A percentile compares a stretch with the other conserved stretches of the same genome.
phyloP scores from a whole-genome alignment of 2,329 filamentous ascomycete species.

The Exophiala sideris region DNA sequence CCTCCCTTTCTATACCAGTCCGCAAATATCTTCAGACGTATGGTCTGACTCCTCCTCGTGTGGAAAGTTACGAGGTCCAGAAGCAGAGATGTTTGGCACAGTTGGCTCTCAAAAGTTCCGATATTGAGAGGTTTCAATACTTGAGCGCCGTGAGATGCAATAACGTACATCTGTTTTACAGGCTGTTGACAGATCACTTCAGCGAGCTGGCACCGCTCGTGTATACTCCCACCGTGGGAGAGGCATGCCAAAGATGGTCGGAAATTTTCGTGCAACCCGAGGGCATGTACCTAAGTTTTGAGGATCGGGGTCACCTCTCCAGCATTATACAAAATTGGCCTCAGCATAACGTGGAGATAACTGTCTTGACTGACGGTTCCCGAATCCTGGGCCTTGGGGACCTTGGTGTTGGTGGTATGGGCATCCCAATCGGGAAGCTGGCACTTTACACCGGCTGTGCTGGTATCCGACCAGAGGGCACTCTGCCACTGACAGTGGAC shows the following conservation, averaged over 20 bases:
- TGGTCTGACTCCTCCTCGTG: slow-evolving; percentile 48
- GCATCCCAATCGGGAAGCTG: slow-evolving; percentile 95
- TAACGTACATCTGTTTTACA: slow-evolving; percentile 53
- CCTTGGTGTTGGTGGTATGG: slow-evolving; percentile 94
- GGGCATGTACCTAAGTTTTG: slow-evolving; percentile 89
- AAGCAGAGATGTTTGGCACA: slow-evolving; percentile 49
- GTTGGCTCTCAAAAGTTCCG: slow-evolving; percentile 45
- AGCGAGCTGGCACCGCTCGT: slow-evolving; percentile 49
- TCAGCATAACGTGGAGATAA: slow-evolving; percentile 84
- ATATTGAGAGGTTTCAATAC: slow-evolving; percentile 51
- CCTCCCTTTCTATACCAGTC: slow-evolving; percentile 48
- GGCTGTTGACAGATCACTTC: slow-evolving; percentile 47
- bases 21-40: slow-evolving; percentile 52
- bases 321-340: slow-evolving; percentile 93
- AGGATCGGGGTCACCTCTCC: slow-evolving; percentile 84
- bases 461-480: slow-evolving; percentile 77
- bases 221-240: slow-evolving; percentile 64
- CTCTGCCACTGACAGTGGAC: slow-evolving; percentile 61
- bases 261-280: slow-evolving; percentile 93
- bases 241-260: slow-evolving; percentile 94
- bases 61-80: slow-evolving; percentile 49
- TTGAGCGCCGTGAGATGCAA: slow-evolving; percentile 50
- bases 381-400: slow-evolving; percentile 89
- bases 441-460: slow-evolving; percentile 93
- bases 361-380: slow-evolving; percentile 93